phyloP scores from a whole-genome alignment of 768 basidiomycete genomes.

The Phylloporus sp. region DNA sequence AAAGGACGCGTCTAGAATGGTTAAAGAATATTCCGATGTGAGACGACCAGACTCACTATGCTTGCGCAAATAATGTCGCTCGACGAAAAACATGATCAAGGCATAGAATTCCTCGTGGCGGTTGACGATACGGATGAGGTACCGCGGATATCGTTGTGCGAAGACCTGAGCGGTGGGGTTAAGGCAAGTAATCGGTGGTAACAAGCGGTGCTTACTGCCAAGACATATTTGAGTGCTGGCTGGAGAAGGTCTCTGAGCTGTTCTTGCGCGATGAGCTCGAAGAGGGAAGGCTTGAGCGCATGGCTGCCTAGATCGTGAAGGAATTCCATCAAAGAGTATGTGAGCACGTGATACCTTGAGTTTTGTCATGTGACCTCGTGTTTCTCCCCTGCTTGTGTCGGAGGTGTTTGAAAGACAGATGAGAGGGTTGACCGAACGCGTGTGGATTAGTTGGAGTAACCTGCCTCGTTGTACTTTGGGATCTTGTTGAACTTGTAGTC shows the following conservation, averaged over 20 bases:
- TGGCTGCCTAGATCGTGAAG: slow-evolving; percentile 74
- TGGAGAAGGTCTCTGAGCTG: slow-evolving; percentile 89
- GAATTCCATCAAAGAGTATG: slow-evolving; percentile 61
- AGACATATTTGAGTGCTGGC: slow-evolving; percentile 90
- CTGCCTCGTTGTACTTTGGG: neutral
- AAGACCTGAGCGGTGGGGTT: slow-evolving; percentile 61
- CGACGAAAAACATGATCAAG: slow-evolving; percentile 81
- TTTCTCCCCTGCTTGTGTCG: too few species aligned
- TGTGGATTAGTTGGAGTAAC: neutral
- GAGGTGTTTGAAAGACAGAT: too few species aligned
- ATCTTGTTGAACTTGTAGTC: neutral
- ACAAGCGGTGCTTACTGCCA: slow-evolving; percentile 58
- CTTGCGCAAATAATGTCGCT: slow-evolving; percentile 84
- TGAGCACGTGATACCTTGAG: slow-evolving; percentile 24
- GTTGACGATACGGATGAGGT: slow-evolving; percentile 87
- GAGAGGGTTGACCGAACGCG: too few species aligned
- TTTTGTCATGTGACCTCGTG: slow-evolving; percentile 23
- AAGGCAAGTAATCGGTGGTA: neutral
- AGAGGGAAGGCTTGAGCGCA: slow-evolving; percentile 75
- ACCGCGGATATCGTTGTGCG: slow-evolving; percentile 91
- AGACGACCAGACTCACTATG: slow-evolving; percentile 54
- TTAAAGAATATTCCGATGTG: neutral
- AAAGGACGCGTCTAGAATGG: slow-evolving; percentile 76
- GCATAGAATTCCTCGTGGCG: slow-evolving; percentile 97
- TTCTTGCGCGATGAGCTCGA: slow-evolving; percentile 91